Evolutionary conservation across 306 rosid genomes (phyloP), one percentile per base, ranked within the genome.

Genomic region (Casuarina equisetifolia): DNA sequence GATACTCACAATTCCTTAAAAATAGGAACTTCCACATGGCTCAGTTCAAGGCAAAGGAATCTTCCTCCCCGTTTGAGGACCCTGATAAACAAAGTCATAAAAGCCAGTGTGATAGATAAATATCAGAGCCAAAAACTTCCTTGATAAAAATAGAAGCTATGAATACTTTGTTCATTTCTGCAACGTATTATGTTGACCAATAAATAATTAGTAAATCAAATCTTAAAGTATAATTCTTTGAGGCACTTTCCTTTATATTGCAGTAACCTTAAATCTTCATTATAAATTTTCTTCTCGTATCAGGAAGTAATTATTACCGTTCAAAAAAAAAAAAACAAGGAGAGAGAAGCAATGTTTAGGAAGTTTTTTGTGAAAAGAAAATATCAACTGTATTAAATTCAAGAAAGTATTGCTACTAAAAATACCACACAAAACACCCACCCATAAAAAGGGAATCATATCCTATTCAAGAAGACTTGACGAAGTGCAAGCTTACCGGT

Each of bases 31-130:
- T 81, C 93, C 62, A 92, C 97, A 81, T 92, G 99, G 88, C 96
- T 92, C 81, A 95, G 89, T 86, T 92, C 99, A 79, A 95, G 99
- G 76, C 98, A 95, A 74, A 92, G 91, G 84, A 92, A 92, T 84
- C 99, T 90, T 79, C 98, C 99, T 64, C 99, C 99, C 1, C 81
- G 80, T 85, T 86, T 95, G 83, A 95, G 82, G 52, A 95, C 97
- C 91, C 97, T 92, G 81, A 76, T 76, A 49, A 80, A 79, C 42
- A 78, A 83, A 74, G 52, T 62, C 50, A 79, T 6, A 62, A 4
- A 52, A 52, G 59, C 52, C 53, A 66, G 2, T 36, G 62, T 38
- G 20, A 59, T 53, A 57, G 5, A 16, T 7, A 57, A 57, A 35
- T 46, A 55, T 2, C 25, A 2, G 25, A 36, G 12, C 11, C 1